Percentiles rank a stretch among this genome's conserved stretches.
Conservation (phyloP, 257 asterid species). For the Eustoma russellianum region DNA sequence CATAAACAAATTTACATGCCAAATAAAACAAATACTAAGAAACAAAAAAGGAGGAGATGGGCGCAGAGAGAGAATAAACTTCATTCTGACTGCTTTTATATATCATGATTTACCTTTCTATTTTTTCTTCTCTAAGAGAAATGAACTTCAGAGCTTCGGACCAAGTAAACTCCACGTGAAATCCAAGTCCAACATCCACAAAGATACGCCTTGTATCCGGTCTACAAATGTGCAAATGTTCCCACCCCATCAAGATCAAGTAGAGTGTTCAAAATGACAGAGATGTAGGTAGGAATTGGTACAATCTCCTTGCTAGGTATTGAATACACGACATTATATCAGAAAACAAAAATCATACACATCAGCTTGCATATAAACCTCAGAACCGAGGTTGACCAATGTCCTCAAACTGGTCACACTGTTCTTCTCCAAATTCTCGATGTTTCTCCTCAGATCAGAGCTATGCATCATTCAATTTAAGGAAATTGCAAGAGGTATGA, state of each 20-base stretch:
- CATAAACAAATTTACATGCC: neutral
- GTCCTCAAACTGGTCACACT: conserved; percentile 68
- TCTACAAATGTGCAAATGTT: conserved; percentile 28
- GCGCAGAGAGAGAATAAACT: neutral
- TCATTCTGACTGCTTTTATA: too few species aligned
- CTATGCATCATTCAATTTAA: conserved; percentile 35
- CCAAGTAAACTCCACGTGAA: conserved; percentile 89
- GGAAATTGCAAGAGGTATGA: conserved; percentile 12
- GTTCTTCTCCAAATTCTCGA: conserved; percentile 79
- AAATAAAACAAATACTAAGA: neutral
- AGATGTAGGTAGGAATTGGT: neutral
- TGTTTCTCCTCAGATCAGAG: conserved; percentile 75
- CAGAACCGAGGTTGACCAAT: conserved; percentile 83
- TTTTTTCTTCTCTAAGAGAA: conserved; percentile 36
- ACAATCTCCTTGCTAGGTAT: too few species aligned
- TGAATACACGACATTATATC: too few species aligned
- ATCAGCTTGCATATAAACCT: conserved; percentile 80
- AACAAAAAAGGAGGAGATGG: too few species aligned
- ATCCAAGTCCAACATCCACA: conserved; percentile 86
- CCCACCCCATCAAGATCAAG: neutral
- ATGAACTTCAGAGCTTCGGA: conserved; percentile 70
- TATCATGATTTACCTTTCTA: conserved; percentile 16
- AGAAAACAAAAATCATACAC: conserved; percentile 43
- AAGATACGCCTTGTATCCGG: conserved; percentile 68
- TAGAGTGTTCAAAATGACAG: neutral